phyloP scores from a whole-genome alignment of 1,139 yeast genomes.

The Saccharomyces pastorianus region DNA sequence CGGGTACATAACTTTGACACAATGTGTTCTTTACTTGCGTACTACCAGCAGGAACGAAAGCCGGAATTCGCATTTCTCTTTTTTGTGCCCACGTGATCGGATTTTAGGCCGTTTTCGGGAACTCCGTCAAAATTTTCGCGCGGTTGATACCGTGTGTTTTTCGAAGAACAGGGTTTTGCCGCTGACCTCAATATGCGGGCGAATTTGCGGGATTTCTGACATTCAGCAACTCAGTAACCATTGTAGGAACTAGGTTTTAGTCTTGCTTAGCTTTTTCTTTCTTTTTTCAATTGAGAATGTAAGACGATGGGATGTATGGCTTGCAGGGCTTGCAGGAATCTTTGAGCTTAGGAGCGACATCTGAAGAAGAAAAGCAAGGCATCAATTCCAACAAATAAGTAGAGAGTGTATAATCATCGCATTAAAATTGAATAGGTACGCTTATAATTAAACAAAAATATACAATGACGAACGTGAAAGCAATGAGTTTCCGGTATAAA shows the following conservation, averaged over 20 bases:
- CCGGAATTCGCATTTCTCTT: neutral
- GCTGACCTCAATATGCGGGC: neutral
- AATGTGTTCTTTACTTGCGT: neutral
- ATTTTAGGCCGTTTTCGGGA: neutral
- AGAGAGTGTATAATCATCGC: neutral
- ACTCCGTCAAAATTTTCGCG: neutral
- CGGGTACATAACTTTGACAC: neutral
- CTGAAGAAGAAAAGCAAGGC: neutral
- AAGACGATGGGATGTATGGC: neutral
- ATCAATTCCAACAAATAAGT: neutral
- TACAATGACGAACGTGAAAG: neutral
- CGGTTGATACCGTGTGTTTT: neutral
- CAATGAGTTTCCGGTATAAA: neutral
- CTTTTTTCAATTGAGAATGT: neutral
- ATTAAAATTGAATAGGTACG: neutral
- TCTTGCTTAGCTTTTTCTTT: neutral
- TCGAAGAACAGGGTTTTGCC: neutral
- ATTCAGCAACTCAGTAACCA: neutral
- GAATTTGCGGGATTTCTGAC: neutral
- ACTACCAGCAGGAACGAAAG: neutral
- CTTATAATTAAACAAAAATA: neutral
- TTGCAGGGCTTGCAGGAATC: neutral
- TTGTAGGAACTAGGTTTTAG: neutral
- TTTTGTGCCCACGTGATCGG: neutral
- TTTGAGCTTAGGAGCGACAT: neutral